These are phyloP conservation scores for Suillus decipiens DNA, from an alignment of 768 basidiomycete genomes.

Conservation along the genomic window DNA sequence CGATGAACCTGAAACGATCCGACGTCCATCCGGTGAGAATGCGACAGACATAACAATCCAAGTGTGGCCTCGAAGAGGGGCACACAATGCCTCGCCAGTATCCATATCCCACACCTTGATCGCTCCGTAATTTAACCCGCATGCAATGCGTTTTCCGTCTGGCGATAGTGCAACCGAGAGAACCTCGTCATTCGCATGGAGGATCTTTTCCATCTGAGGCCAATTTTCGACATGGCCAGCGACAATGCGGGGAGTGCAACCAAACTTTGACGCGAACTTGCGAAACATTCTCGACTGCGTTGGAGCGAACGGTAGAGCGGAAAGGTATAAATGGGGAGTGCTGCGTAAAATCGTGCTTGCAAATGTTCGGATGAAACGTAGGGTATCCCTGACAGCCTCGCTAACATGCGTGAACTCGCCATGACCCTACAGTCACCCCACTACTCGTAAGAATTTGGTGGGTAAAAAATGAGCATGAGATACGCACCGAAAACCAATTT, in stretches of 20 bases:
- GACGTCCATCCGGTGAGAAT: conserved; percentile 4
- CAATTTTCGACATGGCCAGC: conserved; percentile 4
- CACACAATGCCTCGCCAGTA: neutral
- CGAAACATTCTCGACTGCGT: conserved; percentile 18
- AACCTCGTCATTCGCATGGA: fast-evolving
- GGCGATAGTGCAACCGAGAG: neutral
- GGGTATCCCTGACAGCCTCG: conserved; percentile 8
- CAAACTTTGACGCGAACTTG: conserved; percentile 19
- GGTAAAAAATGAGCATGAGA: neutral
- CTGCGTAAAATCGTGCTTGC: conserved; percentile 15
- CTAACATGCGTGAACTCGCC: neutral
- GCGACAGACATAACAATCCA: neutral
- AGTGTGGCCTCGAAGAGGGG: neutral
- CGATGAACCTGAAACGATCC: conserved; percentile 5
- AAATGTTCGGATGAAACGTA: conserved; percentile 19
- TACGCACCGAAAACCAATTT: conserved; percentile 2
- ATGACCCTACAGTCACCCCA: conserved; percentile 4
- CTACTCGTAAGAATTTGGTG: neutral
- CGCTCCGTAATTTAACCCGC: conserved; percentile 10
- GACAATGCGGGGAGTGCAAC: neutral
- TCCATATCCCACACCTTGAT: conserved; percentile 17
- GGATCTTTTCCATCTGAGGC: conserved; percentile 4
- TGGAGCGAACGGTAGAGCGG: conserved; percentile 26
- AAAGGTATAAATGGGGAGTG: conserved; percentile 28
- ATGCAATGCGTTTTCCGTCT: conserved; percentile 7